phyloP scores from a whole-genome alignment of 192 early-diverging fungal genomes.

The Dimargaris xerosporica region DNA sequence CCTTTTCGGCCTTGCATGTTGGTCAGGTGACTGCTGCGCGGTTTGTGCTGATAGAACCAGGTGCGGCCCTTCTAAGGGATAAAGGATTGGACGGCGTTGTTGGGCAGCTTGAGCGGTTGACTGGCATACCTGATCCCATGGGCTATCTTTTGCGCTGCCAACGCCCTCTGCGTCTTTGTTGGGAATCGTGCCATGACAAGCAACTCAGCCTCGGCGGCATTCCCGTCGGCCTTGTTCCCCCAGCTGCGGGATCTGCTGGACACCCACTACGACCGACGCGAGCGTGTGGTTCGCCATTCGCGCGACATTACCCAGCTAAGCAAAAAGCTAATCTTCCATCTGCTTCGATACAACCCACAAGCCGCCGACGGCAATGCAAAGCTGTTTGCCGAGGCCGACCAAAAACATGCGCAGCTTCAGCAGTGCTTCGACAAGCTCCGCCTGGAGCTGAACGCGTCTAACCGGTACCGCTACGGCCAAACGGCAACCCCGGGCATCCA shows the following conservation, averaged over 20 bases:
- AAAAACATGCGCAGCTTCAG: conserved; percentile 19
- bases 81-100: too few relatives aligned
- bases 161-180: too few relatives aligned
- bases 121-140: too few relatives aligned
- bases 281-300: conserved; percentile 31
- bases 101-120: too few relatives aligned
- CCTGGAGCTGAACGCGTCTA: conserved; percentile 23
- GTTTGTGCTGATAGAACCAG: too few relatives aligned
- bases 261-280: conserved; percentile 31
- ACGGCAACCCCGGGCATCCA: conserved; percentile 24
- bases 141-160: too few relatives aligned
- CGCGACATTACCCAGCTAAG: conserved; percentile 31
- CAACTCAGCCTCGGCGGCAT: too few relatives aligned
- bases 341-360: conserved; percentile 26
- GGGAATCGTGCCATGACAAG: too few relatives aligned
- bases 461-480: conserved; percentile 23
- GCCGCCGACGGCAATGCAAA: conserved; percentile 5
- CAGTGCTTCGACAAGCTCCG: conserved; percentile 19
- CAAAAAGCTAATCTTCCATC: conserved; percentile 32
- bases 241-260: conserved; percentile 23
- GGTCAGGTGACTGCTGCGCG: too few relatives aligned
- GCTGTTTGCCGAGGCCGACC: conserved; percentile 23
- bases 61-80: too few relatives aligned
- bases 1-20: too few relatives aligned
- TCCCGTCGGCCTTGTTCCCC: conserved; percentile 9